Conservation (phyloP, 768 basidiomycete species). For the Hygrophoropsis aurantiaca region DNA sequence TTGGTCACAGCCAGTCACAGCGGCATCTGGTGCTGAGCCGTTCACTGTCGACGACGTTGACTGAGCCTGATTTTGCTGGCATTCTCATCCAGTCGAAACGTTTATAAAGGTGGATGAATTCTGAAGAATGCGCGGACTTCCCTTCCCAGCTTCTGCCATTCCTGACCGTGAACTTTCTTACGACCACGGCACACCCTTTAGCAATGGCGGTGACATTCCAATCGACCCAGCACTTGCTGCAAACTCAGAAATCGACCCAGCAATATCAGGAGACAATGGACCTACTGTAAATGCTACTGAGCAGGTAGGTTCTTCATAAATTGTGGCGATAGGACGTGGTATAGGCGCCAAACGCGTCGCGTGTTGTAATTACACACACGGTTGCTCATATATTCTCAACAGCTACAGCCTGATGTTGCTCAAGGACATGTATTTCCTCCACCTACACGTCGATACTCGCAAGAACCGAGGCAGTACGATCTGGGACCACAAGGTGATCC, state of each 20-base stretch:
- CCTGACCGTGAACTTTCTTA: constrained; percentile 57
- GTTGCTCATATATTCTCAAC: constrained; percentile 20
- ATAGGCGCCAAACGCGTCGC: constrained; percentile 63
- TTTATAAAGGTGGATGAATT: constrained; percentile 7
- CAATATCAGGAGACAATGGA: constrained; percentile 36
- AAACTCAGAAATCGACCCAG: constrained; percentile 49
- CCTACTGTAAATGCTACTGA: constrained; percentile 11
- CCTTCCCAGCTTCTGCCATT: constrained; percentile 43
- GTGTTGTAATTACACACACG: constrained; percentile 45
- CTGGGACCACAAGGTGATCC: constrained; percentile 83
- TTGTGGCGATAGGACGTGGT: constrained; percentile 13
- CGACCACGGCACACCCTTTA: constrained; percentile 59
- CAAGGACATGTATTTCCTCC: constrained; percentile 26
- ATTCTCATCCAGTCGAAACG: constrained; percentile 15
- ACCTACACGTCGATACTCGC: constrained; percentile 22
- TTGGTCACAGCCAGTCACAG: constrained; percentile 34
- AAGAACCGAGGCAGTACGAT: constrained; percentile 52
- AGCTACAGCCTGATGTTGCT: constrained; percentile 24
- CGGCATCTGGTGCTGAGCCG: constrained; percentile 10
- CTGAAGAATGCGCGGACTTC: constrained; percentile 56
- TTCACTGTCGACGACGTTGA: constrained; percentile 40
- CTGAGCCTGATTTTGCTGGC: constrained; percentile 20
- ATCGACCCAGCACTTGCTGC: constrained; percentile 76
- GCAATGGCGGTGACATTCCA: constrained; percentile 65
- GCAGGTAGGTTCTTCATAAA: constrained; percentile 38